Percentiles rank a stretch among this genome's conserved stretches.
Evolutionary conservation across 768 basidiomycete genomes (phyloP).

Genomic region (Galerina sulciceps): DNA sequence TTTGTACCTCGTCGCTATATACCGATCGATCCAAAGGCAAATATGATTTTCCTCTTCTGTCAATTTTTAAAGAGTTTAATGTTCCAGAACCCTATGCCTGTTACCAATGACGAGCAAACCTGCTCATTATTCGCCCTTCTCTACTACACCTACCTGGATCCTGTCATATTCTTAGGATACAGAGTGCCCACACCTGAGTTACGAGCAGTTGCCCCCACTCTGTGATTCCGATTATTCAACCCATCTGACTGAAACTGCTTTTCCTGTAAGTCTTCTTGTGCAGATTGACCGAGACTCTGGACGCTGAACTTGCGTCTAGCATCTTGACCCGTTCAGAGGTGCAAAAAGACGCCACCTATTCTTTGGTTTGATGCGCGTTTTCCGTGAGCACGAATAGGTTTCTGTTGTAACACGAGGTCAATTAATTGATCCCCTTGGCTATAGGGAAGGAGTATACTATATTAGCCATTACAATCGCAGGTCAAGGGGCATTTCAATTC

Average conservation of each 20-base stretch:
- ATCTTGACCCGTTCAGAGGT: conserved; percentile 42
- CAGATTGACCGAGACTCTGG: background rate
- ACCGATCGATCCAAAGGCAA: conserved; percentile 52
- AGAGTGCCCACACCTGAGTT: conserved; percentile 45
- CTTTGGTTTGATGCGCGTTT: conserved; percentile 46
- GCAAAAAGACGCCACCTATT: conserved; percentile 38
- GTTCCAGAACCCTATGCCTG: conserved; percentile 32
- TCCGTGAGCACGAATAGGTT: conserved; percentile 22
- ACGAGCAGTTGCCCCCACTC: conserved; percentile 63
- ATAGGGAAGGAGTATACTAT: conserved; percentile 32
- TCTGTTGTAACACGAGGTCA: background rate
- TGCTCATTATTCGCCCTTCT: conserved; percentile 48
- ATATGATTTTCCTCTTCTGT: conserved; percentile 8
- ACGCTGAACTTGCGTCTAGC: conserved; percentile 20
- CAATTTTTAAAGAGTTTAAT: background rate
- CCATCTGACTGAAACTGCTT: conserved; percentile 23
- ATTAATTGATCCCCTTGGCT: background rate
- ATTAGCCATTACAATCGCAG: conserved; percentile 29
- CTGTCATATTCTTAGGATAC: conserved; percentile 47
- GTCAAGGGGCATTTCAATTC: conserved; percentile 31
- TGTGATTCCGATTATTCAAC: conserved; percentile 55
- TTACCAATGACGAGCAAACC: conserved; percentile 51
- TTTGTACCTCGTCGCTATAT: conserved; percentile 54
- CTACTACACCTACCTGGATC: conserved; percentile 59
- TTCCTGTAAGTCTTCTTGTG: conserved; percentile 25